Conservation (phyloP, 2,329 filamentous ascomycete species). For the Hypoxylon sp. region DNA sequence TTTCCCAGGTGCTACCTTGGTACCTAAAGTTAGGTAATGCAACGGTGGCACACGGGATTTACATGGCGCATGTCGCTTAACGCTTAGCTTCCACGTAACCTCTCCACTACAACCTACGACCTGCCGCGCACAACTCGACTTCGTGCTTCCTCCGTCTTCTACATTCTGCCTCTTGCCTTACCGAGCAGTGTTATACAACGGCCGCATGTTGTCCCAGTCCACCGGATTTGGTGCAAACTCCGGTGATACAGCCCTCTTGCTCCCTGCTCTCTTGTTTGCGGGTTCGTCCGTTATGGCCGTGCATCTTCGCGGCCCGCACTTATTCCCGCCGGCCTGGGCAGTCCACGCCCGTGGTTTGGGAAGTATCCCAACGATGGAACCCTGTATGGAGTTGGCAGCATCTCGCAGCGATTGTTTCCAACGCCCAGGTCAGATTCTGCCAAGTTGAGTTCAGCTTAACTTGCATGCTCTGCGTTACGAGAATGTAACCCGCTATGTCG, state of each 20-base stretch:
- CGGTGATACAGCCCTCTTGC: slow-evolving; percentile 17
- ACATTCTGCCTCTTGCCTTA: slow-evolving; percentile 9
- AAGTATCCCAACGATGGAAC: slow-evolving; percentile 3
- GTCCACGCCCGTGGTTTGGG: background rate
- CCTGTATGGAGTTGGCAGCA: slow-evolving; percentile 5
- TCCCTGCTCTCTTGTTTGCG: slow-evolving; percentile 1
- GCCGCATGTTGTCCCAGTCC: slow-evolving; percentile 6
- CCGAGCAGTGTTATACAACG: slow-evolving; percentile 8
- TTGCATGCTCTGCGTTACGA: slow-evolving; percentile 15
- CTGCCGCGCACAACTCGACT: slow-evolving; percentile 27
- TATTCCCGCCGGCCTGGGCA: slow-evolving; percentile 8
- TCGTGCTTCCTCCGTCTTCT: slow-evolving; percentile 28
- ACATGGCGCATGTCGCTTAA: slow-evolving; percentile 44
- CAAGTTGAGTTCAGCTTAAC: slow-evolving; percentile 9
- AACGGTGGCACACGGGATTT: slow-evolving; percentile 28
- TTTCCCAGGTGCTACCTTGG: background rate
- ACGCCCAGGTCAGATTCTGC: slow-evolving; percentile 12
- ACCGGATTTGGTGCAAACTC: slow-evolving; percentile 26
- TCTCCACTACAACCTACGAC: slow-evolving; percentile 15
- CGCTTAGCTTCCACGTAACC: slow-evolving; percentile 36
- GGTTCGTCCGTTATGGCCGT: slow-evolving; percentile 2
- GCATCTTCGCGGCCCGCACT: slow-evolving; percentile 1
- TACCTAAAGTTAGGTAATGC: slow-evolving; percentile 36
- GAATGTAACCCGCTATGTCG: slow-evolving; percentile 7
- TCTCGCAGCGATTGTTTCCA: slow-evolving; percentile 14